These are phyloP conservation scores for Tolypocladium endophyticum DNA, from an alignment of 2,329 filamentous ascomycete genomes.

Conservation along the genomic window DNA sequence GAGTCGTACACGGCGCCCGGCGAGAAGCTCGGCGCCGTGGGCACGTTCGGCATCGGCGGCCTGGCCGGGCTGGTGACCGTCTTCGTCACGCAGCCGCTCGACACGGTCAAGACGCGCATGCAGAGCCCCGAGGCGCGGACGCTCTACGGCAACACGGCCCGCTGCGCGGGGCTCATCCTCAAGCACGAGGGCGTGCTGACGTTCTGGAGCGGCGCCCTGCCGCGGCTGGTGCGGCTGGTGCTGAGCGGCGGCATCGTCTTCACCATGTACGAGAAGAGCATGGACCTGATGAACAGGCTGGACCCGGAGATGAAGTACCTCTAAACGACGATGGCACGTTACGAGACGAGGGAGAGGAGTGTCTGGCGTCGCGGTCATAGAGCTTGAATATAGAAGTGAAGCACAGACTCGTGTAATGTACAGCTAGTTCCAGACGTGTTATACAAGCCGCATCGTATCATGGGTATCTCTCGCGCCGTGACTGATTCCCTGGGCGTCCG, in stretches of 20 bases:
- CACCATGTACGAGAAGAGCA: constrained; percentile 96
- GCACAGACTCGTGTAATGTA: neutral
- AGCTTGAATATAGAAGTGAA: neutral
- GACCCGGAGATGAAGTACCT: constrained; percentile 83
- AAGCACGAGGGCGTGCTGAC: constrained; percentile 82
- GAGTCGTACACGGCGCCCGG: constrained; percentile 88
- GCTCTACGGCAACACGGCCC: constrained; percentile 78
- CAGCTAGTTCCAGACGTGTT: neutral
- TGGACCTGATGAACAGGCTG: constrained; percentile 69
- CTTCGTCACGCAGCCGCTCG: constrained; percentile 62
- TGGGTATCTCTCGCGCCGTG: neutral
- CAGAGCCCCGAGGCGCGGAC: constrained; percentile 80
- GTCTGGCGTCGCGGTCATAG: neutral
- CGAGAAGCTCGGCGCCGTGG: constrained; percentile 80
- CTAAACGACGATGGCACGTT: constrained; percentile 24
- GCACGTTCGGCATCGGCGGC: constrained; percentile 86
- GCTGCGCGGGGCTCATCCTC: constrained; percentile 74
- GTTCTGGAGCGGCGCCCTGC: constrained; percentile 89
- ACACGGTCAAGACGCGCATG: constrained; percentile 97
- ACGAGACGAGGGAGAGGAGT: neutral
- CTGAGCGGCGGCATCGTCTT: constrained; percentile 96
- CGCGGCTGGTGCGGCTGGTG: constrained; percentile 72
- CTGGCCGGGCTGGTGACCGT: constrained; percentile 87
- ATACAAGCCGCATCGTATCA: neutral
- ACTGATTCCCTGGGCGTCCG: neutral